These are phyloP conservation scores for Cyclocybe aegerita DNA, from an alignment of 768 basidiomycete species.

Conservation along the genomic window DNA sequence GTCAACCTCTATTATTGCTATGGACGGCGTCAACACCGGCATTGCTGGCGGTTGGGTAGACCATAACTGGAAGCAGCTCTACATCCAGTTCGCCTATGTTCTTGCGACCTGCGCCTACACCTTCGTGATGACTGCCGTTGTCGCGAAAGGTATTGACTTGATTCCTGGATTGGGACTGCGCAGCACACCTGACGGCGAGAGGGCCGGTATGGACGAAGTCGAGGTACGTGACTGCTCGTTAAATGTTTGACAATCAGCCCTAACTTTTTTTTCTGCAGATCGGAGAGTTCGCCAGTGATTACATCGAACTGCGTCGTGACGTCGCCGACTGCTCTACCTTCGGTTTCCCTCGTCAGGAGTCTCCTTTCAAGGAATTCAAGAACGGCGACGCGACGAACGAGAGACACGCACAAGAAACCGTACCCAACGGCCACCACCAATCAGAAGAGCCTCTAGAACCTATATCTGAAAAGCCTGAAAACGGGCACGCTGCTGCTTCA, in stretches of 20 bases:
- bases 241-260: background rate
- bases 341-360: conserved; percentile 25
- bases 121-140: conserved; percentile 58
- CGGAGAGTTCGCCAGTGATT: conserved; percentile 69
- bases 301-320: conserved; percentile 68
- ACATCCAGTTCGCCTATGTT: conserved; percentile 71
- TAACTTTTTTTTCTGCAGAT: conserved; percentile 35
- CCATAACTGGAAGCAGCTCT: conserved; percentile 75
- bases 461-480: conserved; percentile 31
- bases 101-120: conserved; percentile 57
- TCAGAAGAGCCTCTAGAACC: conserved; percentile 12
- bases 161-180: conserved; percentile 60
- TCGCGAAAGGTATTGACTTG: conserved; percentile 56
- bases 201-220: conserved; percentile 67
- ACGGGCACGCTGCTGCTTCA: conserved; percentile 11
- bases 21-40: conserved; percentile 64
- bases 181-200: conserved; percentile 55
- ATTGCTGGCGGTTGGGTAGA: conserved; percentile 71
- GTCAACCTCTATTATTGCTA: conserved; percentile 54
- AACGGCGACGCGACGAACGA: conserved; percentile 35
- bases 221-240: conserved; percentile 44
- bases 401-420: conserved; percentile 12
- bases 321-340: conserved; percentile 54
- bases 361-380: conserved; percentile 15
- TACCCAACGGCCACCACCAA: conserved; percentile 8